Conservation (phyloP, 2,329 filamentous ascomycete genomes). For the Venturia pyrina region DNA sequence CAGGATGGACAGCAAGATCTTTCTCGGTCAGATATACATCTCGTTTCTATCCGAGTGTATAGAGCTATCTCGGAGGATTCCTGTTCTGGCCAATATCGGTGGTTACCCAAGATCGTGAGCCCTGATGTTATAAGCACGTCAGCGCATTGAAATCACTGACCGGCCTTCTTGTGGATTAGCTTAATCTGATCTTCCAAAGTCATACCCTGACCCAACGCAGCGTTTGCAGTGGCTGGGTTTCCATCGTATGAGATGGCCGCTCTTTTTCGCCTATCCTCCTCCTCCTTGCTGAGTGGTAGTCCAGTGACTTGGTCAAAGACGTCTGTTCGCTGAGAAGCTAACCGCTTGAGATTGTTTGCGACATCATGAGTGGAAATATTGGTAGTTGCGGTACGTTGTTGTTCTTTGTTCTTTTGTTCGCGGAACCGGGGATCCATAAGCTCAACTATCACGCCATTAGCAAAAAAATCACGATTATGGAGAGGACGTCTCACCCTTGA, state of each 20-base stretch:
- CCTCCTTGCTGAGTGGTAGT: constrained; percentile 57
- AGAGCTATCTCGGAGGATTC: neutral
- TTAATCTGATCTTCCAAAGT: constrained; percentile 83
- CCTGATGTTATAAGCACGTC: neutral
- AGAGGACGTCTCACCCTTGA: constrained; percentile 58
- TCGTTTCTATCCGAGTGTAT: neutral
- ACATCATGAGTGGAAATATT: constrained; percentile 81
- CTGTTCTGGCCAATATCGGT: neutral
- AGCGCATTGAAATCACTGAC: neutral
- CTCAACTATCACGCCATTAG: constrained; percentile 48
- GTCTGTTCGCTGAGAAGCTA: constrained; percentile 79
- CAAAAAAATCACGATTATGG: neutral
- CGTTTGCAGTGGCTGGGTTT: constrained; percentile 17
- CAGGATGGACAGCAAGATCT: neutral
- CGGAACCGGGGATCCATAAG: constrained; percentile 91
- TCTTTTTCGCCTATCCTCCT: constrained; percentile 68
- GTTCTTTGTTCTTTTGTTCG: constrained; percentile 83
- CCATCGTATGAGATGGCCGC: constrained; percentile 61
- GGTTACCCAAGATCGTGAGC: neutral
- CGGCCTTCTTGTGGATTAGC: constrained; percentile 43
- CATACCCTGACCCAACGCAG: constrained; percentile 22
- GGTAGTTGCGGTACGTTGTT: constrained; percentile 73
- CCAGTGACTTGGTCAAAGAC: constrained; percentile 71
- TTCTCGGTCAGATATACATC: neutral
- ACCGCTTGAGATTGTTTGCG: constrained; percentile 88